Evolutionary conservation across 257 asterid genomes (phyloP), one percentile per base, ranked within the genome.

Genomic region (Anisodus acutangulus): DNA sequence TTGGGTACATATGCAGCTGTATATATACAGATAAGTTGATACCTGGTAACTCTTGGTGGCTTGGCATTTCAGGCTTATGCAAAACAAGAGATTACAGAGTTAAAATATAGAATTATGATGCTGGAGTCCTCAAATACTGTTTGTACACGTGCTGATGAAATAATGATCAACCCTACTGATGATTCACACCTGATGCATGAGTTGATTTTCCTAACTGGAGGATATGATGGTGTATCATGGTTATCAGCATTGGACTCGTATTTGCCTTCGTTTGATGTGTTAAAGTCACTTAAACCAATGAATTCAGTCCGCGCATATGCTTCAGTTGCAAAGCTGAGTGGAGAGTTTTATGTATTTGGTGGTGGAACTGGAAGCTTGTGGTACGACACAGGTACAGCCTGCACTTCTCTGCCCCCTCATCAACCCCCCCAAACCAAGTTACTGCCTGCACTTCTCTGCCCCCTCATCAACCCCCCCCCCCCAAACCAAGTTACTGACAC

Each of bases 141-240:
- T 17, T 3, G 22, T 55, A 79, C 80, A 85, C 74, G 82, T 79
- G 83, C 71, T 59, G 91, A 83, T 86, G 90, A 85, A 79, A 74
- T 60, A 31, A 85, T 22, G 58, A 79, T 78, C 17, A 87, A 85
- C 74, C 57, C 88, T 71, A 81, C 83, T 86, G 92, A 90, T 83
- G 92, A 88, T 80, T 58, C 79, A 78, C 79, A 83, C 78, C 84
- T 83, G 64, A 88, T 88, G 76, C 84, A 83, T 76, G 82, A 93
- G 79, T 88, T 92, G 37, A 92, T 96, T 69, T 85, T 90, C 82
- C 81, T 95, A 58, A 87, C 93, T 76, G 99, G 98, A 67, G 98
- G 98, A 85, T 86, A 86, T 90, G 94, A 95, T 91, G 99, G 99
- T 71, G 83, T 58, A 79, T 84, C 92, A 39, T 94, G 93, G 94